phyloP scores from a whole-genome alignment of 2,329 filamentous ascomycete species.

The Fusarium irregulare region DNA sequence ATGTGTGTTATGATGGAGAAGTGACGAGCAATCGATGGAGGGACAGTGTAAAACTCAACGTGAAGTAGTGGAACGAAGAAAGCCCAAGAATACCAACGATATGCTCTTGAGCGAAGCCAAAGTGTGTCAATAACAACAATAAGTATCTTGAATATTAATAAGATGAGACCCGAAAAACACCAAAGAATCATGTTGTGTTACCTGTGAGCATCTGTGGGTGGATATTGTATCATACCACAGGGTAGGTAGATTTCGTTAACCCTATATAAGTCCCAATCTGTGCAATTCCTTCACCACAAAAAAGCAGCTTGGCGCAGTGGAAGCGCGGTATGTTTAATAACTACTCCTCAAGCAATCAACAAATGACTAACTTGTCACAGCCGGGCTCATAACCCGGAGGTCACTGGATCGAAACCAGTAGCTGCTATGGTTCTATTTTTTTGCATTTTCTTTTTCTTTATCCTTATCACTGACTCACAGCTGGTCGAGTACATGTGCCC shows the following conservation, averaged over 20 bases:
- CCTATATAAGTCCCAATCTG: background rate
- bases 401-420: conserved; percentile 20
- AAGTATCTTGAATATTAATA: background rate
- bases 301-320: conserved; percentile 14
- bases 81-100: fast-evolving
- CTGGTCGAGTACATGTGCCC: background rate
- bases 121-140: fast-evolving
- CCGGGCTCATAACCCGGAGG: conserved; percentile 45
- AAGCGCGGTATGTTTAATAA: conserved; percentile 8
- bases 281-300: background rate
- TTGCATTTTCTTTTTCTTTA: background rate
- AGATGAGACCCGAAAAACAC: background rate
- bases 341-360: background rate
- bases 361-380: conserved; percentile 8
- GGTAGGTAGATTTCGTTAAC: background rate
- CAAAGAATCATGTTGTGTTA: background rate
- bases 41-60: background rate
- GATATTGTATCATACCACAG: background rate
- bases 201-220: background rate
- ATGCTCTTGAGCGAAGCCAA: fast-evolving
- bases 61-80: background rate
- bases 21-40: background rate
- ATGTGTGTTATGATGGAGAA: background rate
- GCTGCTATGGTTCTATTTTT: conserved; percentile 14
- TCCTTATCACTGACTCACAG: background rate